Evolutionary conservation across 495 filamentous ascomycete genomes (phyloP).

Genomic region (Massariosphaeria phaeospora): DNA sequence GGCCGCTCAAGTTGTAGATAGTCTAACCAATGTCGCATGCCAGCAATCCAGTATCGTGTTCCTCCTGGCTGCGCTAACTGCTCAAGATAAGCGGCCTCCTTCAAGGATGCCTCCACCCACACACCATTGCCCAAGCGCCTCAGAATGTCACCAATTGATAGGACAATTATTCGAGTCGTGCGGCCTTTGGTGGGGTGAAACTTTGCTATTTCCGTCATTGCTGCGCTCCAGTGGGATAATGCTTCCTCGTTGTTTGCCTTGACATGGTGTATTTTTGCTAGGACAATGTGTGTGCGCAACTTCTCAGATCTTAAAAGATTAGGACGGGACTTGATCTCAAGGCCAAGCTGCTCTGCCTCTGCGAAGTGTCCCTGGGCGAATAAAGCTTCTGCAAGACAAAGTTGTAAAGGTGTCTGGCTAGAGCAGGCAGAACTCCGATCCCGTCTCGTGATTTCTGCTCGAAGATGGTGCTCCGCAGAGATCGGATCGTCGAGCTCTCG

Average conservation of each 20-base stretch:
- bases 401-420: neutral
- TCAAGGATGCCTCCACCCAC: neutral
- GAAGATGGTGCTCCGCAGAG: neutral
- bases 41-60: conserved; percentile 1
- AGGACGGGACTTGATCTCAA: neutral
- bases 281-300: neutral
- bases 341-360: neutral
- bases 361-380: neutral
- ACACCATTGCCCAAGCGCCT: neutral
- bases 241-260: neutral
- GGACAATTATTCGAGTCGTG: neutral
- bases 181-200: neutral
- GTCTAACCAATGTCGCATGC: neutral
- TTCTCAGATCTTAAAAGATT: conserved; percentile 1
- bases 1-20: neutral
- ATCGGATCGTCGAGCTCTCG: conserved; percentile 1
- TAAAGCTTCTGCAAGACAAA: conserved; percentile 3
- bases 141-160: neutral
- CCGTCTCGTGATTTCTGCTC: neutral
- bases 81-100: neutral
- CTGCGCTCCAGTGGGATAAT: neutral
- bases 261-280: neutral
- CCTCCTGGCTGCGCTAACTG: neutral
- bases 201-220: neutral
- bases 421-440: neutral